These are phyloP conservation scores for Hypocreales sp. DNA, from an alignment of 2,329 filamentous ascomycete species.

Conservation along the genomic window DNA sequence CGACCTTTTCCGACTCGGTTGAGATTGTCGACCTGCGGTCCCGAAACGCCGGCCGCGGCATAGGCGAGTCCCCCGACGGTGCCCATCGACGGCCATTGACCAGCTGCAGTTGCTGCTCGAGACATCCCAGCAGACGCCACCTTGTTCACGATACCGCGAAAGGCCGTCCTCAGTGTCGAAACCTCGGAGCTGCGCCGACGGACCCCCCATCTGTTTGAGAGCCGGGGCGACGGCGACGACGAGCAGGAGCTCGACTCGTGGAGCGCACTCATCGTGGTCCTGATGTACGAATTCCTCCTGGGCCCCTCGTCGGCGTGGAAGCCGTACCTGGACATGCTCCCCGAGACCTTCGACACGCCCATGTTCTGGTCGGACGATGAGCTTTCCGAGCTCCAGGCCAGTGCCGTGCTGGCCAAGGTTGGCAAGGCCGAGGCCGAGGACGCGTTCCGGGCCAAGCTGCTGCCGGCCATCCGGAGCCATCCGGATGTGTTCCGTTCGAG, in stretches of 20 bases:
- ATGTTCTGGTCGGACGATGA: constrained; percentile 78
- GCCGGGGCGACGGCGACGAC: constrained; percentile 18
- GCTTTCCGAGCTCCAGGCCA: constrained; percentile 58
- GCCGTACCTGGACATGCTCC: constrained; percentile 64
- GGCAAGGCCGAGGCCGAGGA: constrained; percentile 57
- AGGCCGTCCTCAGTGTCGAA: constrained; percentile 52
- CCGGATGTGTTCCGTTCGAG: constrained; percentile 24
- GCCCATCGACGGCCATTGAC: not conserved
- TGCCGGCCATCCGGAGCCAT: constrained; percentile 33
- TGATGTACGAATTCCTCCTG: constrained; percentile 60
- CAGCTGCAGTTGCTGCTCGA: constrained; percentile 45
- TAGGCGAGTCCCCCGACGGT: constrained; percentile 24
- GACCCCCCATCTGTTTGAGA: constrained; percentile 37
- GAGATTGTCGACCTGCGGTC: constrained; percentile 34
- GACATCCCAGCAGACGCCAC: constrained; percentile 61
- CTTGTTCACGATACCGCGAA: constrained; percentile 66
- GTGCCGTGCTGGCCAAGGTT: constrained; percentile 61
- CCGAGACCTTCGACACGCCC: constrained; percentile 58
- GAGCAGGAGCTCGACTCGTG: constrained; percentile 31
- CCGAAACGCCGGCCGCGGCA: constrained; percentile 37
- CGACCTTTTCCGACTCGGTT: constrained; percentile 36
- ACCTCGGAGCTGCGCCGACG: constrained; percentile 52
- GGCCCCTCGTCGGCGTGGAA: constrained; percentile 52
- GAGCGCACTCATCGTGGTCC: constrained; percentile 52
- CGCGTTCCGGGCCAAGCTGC: constrained; percentile 43